These are phyloP conservation scores for Boletellus ananas DNA, from an alignment of 768 basidiomycete species.

Conservation along the genomic window DNA sequence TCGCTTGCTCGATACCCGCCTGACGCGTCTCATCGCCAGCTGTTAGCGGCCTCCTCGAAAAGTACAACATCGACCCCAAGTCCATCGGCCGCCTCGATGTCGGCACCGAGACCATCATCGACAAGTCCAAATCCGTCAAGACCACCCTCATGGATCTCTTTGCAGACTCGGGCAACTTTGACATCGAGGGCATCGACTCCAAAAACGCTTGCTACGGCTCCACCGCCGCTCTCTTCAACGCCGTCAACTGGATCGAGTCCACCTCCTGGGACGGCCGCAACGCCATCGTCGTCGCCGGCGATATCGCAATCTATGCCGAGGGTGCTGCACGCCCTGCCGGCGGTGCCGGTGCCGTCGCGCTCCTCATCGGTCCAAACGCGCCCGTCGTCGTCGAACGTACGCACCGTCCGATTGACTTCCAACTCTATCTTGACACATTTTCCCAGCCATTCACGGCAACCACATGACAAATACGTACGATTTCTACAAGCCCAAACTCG, in stretches of 20 bases:
- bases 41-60: conserved; percentile 84
- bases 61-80: conserved; percentile 93
- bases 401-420: conserved; percentile 30
- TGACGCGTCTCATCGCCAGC: conserved; percentile 41
- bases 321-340: conserved; percentile 93
- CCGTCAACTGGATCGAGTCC: conserved; percentile 96
- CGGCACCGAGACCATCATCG: conserved; percentile 98
- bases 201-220: conserved; percentile 99
- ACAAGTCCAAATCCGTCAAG: conserved; percentile 99
- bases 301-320: conserved; percentile 98
- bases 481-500: conserved; percentile 97
- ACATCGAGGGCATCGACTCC: conserved; percentile 98
- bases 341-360: conserved; percentile 92
- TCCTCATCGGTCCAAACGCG: conserved; percentile 94
- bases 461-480: conserved; percentile 99
- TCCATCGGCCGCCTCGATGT: conserved; percentile 98
- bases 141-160: conserved; percentile 99
- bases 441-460: conserved; percentile 86
- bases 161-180: conserved; percentile 85
- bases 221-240: conserved; percentile 98
- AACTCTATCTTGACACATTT: conserved; percentile 7
- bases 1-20: background rate
- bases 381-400: conserved; percentile 93
- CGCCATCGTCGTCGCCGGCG: conserved; percentile 94
- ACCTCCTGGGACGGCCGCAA: conserved; percentile 97